A percentile compares a stretch with the other conserved stretches of the same genome.
These are phyloP conservation scores for Aspergillus egyptiacus DNA, from an alignment of 495 filamentous ascomycete species.

Conservation along the genomic window DNA sequence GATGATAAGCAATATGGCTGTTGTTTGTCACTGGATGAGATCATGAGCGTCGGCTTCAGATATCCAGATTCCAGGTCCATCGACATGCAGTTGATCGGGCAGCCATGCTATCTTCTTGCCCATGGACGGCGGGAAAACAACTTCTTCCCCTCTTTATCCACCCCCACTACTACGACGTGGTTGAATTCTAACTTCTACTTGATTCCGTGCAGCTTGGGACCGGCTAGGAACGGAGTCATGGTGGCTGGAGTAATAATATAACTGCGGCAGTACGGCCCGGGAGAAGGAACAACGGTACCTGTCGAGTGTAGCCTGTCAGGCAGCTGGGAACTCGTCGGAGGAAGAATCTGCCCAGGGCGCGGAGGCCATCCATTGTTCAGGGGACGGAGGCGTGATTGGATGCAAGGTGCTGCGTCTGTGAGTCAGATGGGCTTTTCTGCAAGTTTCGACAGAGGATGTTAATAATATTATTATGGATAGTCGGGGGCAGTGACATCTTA, in stretches of 20 bases:
- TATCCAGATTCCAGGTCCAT: no score
- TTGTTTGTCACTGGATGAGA: background rate
- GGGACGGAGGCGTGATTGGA: slow-evolving; percentile 8
- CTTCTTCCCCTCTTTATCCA: background rate
- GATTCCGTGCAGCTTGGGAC: background rate
- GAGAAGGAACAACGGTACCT: no score
- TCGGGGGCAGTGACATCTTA: slow-evolving; percentile 3
- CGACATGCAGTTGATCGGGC: slow-evolving; percentile 1
- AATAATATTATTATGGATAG: no score
- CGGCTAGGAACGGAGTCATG: no score
- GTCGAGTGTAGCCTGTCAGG: background rate
- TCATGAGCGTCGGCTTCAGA: background rate
- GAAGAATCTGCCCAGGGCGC: no score
- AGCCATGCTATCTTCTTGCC: no score
- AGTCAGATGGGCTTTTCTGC: slow-evolving; percentile 10
- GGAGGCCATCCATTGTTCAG: background rate
- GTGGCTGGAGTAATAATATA: no score
- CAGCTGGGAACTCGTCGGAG: background rate
- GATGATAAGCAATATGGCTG: background rate
- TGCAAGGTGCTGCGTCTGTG: slow-evolving; percentile 9
- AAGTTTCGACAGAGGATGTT: no score
- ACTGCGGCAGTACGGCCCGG: no score
- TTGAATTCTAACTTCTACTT: no score
- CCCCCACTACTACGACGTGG: no score
- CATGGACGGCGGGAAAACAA: no score